Percentiles rank a stretch among this genome's conserved stretches.
Conservation (phyloP, 2,329 filamentous ascomycete species). For the Penicillium concentricum region DNA sequence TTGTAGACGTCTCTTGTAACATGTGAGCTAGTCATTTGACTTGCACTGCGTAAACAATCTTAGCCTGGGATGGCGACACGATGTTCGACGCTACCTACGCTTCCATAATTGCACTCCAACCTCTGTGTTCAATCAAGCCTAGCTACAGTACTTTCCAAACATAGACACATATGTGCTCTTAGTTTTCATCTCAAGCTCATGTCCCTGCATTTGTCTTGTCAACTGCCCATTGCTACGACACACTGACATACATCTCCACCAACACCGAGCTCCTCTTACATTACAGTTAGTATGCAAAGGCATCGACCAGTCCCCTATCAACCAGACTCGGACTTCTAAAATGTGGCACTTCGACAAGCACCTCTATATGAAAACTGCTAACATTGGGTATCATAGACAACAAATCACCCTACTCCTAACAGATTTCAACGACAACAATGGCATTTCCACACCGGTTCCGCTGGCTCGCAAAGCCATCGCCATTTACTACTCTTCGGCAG, state of each 20-base stretch:
- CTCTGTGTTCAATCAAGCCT: not conserved
- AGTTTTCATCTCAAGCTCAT: not conserved
- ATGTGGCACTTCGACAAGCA: not conserved
- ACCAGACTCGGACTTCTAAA: not conserved
- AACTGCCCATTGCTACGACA: not conserved
- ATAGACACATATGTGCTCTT: not conserved
- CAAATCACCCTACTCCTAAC: fast-evolving
- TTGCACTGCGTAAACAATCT: not conserved
- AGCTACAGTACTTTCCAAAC: not conserved
- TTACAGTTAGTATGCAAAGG: not conserved
- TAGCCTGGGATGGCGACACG: not conserved
- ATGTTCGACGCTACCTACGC: not conserved
- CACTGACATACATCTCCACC: not conserved
- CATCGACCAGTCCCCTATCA: not conserved
- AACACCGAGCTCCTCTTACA: too few relatives aligned
- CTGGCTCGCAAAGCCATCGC: not conserved
- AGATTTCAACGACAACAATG: not conserved
- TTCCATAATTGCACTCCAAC: too few relatives aligned
- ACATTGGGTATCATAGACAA: not conserved
- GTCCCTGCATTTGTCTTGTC: not conserved
- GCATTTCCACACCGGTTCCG: not conserved
- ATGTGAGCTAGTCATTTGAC: not conserved
- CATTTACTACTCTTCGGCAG: not conserved
- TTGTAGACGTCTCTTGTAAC: not conserved
- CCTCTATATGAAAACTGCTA: not conserved